These are phyloP conservation scores for Metschnikowia matae DNA, from an alignment of 805 yeast species.

Conservation along the genomic window DNA sequence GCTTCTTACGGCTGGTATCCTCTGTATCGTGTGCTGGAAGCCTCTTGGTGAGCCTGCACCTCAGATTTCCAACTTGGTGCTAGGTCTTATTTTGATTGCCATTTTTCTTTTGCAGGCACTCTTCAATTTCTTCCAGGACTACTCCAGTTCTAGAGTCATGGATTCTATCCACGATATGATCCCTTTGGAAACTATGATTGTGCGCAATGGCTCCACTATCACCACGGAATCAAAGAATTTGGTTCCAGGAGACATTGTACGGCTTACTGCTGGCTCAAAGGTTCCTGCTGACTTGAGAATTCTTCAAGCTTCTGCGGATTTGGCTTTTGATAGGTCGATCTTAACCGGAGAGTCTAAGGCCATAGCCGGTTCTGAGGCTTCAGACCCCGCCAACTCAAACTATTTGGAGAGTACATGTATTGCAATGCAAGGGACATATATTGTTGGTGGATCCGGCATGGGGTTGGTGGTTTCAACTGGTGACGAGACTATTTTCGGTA, in stretches of 20 bases:
- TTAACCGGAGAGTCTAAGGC: constrained; percentile 50
- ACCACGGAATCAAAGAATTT: constrained; percentile 30
- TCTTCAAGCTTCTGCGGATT: constrained; percentile 30
- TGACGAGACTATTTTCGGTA: constrained; percentile 43
- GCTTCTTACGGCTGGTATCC: constrained; percentile 38
- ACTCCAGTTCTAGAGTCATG: constrained; percentile 45
- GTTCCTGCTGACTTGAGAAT: constrained; percentile 48
- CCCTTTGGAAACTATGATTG: constrained; percentile 34
- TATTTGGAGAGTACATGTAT: constrained; percentile 41
- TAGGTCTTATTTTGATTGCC: constrained; percentile 38
- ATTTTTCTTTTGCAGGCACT: constrained; percentile 41
- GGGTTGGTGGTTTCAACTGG: constrained; percentile 45
- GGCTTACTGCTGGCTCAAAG: constrained; percentile 36
- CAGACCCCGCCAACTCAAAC: constrained; percentile 30
- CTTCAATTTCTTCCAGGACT: constrained; percentile 47
- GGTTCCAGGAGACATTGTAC: constrained; percentile 45
- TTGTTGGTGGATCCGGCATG: constrained; percentile 40
- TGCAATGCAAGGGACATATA: constrained; percentile 45
- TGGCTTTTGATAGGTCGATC: constrained; percentile 44
- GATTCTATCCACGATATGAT: constrained; percentile 42
- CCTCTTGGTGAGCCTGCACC: constrained; percentile 46
- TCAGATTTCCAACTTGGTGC: constrained; percentile 38
- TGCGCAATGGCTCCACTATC: constrained; percentile 30
- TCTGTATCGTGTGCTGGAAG: constrained; percentile 43
- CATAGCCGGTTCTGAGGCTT: constrained; percentile 23